These are phyloP conservation scores for Metschnikowia lachancei DNA, from an alignment of 805 yeast species.

Conservation along the genomic window DNA sequence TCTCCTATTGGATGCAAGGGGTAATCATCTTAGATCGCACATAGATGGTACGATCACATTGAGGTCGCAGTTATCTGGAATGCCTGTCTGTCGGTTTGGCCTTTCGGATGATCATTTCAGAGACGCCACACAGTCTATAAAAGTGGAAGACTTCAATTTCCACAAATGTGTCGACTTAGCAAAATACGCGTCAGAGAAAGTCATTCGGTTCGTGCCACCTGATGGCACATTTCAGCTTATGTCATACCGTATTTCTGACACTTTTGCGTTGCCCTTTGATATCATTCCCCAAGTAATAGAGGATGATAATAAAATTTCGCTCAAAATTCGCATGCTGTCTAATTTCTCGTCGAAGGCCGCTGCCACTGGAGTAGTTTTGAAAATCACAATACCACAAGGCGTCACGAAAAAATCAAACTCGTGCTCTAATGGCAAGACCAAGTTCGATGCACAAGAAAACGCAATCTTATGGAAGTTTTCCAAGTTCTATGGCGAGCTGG, in stretches of 20 bases:
- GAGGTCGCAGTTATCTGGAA: conserved; percentile 72
- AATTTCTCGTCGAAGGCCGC: conserved; percentile 53
- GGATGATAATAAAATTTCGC: conserved; percentile 48
- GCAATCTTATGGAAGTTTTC: conserved; percentile 67
- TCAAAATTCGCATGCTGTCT: conserved; percentile 61
- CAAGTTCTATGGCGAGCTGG: conserved; percentile 66
- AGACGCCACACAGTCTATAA: conserved; percentile 36
- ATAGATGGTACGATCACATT: conserved; percentile 74
- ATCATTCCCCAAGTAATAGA: conserved; percentile 54
- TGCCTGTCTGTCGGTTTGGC: conserved; percentile 81
- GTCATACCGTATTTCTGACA: conserved; percentile 53
- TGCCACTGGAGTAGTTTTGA: conserved; percentile 62
- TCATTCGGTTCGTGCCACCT: conserved; percentile 77
- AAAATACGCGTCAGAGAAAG: conserved; percentile 60
- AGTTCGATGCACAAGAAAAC: conserved; percentile 63
- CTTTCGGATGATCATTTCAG: conserved; percentile 50
- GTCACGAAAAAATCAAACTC: conserved; percentile 28
- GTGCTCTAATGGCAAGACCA: conserved; percentile 63
- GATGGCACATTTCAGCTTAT: conserved; percentile 84
- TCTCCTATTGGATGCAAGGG: conserved; percentile 63
- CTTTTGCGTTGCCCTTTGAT: conserved; percentile 67
- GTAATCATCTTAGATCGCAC: conserved; percentile 62
- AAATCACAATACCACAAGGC: conserved; percentile 63
- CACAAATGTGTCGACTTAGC: conserved; percentile 82
- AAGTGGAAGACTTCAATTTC: conserved; percentile 74